A percentile compares a stretch with the other conserved stretches of the same genome.
Evolutionary conservation across 495 filamentous ascomycete genomes (phyloP).

Genomic region (Letharia columbiana): DNA sequence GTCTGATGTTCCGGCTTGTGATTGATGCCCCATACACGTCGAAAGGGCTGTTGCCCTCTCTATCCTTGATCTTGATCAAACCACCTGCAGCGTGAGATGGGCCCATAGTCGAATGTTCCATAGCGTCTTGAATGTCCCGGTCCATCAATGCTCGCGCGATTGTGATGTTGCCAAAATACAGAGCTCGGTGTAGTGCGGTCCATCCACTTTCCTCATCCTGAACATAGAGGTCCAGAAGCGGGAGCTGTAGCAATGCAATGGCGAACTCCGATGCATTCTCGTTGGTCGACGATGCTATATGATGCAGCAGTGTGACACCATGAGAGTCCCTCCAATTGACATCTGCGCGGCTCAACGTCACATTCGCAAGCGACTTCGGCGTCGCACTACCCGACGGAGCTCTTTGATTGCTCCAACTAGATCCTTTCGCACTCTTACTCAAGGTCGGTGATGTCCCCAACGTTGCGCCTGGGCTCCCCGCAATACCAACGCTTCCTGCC

Average conservation of each 20-base stretch:
- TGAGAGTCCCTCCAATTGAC: slow-evolving; percentile 71
- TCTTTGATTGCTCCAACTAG: slow-evolving; percentile 27
- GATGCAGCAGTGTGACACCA: slow-evolving; percentile 77
- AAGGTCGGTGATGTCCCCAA: slow-evolving; percentile 42
- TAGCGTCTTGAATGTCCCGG: slow-evolving; percentile 60
- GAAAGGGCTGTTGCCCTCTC: slow-evolving; percentile 88
- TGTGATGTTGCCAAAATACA: slow-evolving; percentile 87
- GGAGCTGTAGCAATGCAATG: slow-evolving; percentile 65
- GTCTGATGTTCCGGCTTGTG: slow-evolving; percentile 45
- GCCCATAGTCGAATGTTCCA: slow-evolving; percentile 39
- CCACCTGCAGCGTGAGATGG: slow-evolving; percentile 45
- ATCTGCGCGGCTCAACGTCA: slow-evolving; percentile 56
- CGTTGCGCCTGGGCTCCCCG: slow-evolving; percentile 42
- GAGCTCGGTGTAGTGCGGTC: slow-evolving; percentile 85
- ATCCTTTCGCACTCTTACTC: slow-evolving; percentile 36
- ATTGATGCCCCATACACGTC: slow-evolving; percentile 84
- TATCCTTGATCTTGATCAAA: slow-evolving; percentile 90
- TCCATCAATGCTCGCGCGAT: slow-evolving; percentile 72
- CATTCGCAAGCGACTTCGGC: slow-evolving; percentile 8
- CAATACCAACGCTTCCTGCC: slow-evolving; percentile 31
- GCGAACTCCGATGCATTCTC: slow-evolving; percentile 63
- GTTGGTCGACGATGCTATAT: slow-evolving; percentile 67
- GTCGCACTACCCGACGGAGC: neutral
- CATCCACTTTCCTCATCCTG: slow-evolving; percentile 91
- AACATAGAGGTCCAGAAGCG: slow-evolving; percentile 72